Percentiles rank a stretch among this genome's conserved stretches.
Conservation (phyloP, 2,329 filamentous ascomycete genomes). For the Lachnum nothofagi region DNA sequence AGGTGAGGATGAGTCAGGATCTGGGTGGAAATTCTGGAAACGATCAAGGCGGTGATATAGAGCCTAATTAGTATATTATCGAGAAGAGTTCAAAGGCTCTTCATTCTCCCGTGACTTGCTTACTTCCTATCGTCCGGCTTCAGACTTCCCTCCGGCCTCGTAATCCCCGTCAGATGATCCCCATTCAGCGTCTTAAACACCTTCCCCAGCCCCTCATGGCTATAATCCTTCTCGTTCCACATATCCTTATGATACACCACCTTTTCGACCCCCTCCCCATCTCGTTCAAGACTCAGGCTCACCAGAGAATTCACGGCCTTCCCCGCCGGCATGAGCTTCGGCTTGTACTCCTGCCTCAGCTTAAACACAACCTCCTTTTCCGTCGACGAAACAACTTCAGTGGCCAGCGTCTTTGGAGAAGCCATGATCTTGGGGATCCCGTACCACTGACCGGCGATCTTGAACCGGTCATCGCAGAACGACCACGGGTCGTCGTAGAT, state of each 20-base stretch:
- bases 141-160: slow-evolving; percentile 34
- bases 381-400: slow-evolving; percentile 37
- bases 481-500: slow-evolving; percentile 46
- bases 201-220: slow-evolving; percentile 42
- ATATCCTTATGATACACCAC: slow-evolving; percentile 46
- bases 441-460: slow-evolving; percentile 49
- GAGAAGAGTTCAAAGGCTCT: no score
- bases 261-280: slow-evolving; percentile 31
- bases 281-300: slow-evolving; percentile 36
- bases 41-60: slow-evolving; percentile 7
- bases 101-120: no score
- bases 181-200: slow-evolving; percentile 47
- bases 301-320: slow-evolving; percentile 40
- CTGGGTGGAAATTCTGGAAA: slow-evolving; percentile 59
- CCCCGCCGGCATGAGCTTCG: slow-evolving; percentile 33
- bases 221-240: slow-evolving; percentile 47
- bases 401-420: slow-evolving; percentile 37
- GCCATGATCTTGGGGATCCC: slow-evolving; percentile 41
- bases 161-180: slow-evolving; percentile 39
- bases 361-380: slow-evolving; percentile 42
- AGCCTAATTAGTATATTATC: background rate
- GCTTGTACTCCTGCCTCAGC: slow-evolving; percentile 44
- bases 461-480: slow-evolving; percentile 46
- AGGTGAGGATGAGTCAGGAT: slow-evolving; percentile 33
- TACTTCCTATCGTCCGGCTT: slow-evolving; percentile 7